Base-by-base conservation (phyloP, 495 filamentous ascomycete genomes). In the Penicillium robsamsonii region DNA sequence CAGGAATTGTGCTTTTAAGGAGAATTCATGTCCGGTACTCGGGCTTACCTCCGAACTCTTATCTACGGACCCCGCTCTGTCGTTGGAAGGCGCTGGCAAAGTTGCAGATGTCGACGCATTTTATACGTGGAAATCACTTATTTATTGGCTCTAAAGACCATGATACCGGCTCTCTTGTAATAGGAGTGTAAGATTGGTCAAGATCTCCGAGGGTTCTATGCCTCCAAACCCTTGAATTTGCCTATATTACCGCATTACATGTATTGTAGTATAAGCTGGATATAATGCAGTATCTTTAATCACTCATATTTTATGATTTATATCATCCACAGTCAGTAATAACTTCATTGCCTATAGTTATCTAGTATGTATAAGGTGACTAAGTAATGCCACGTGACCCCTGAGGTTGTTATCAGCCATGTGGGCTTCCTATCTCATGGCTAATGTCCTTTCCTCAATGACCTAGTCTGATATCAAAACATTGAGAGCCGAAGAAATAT, bases 31-130 rank as follows among this genome's bases (percentile, higher is more conserved):
- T 11, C 10, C n/a, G 31, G 37, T 50, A 29, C 20, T 22, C 24
- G 44, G 38, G 7, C 24, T 46, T 33, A 40, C 13, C 24, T 24
- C 50, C 49, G 13, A 58, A 24, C 13, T 38, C 63, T 63, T 66
- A 66, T 66, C 60, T 61, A 41, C 55, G 52, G 37, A 56, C 59
- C 53, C 50, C 46, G 56, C 56, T 41, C 38, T 58, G 48, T 58
- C 25, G 30, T 38, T 58, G 42, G 56, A 58, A 58, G 56, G 56
- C 56, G 56, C 37, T 30, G 50, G 18, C n/a, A 37, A 22, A 22
- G 22, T 22, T 2, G 56, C 31, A 54, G 40, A 25, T 13, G 6
- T 24, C n/a, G 12, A 24, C 13, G n/a, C 13, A 46, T 40, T 9
- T 13, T 9, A 13, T 27, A 53, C 1, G 4, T 27, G 4, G 15